Percentiles rank a stretch among this genome's conserved stretches.
Conservation (phyloP, 2,329 filamentous ascomycete genomes). For the Didymella glomerata region DNA sequence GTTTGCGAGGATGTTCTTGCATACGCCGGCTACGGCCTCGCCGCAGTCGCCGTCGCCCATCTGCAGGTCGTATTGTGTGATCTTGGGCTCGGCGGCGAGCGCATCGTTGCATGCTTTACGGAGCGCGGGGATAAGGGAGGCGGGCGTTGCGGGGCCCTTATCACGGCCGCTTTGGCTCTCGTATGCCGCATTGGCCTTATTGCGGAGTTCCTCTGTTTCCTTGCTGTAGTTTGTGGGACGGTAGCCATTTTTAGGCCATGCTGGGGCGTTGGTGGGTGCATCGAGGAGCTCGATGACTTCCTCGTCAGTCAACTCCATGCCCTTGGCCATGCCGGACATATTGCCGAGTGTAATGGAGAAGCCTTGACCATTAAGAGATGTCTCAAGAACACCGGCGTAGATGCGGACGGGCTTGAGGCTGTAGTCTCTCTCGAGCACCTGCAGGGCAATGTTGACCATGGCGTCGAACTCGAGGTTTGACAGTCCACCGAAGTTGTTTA, state of each 20-base stretch:
- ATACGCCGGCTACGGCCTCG: constrained; percentile 70
- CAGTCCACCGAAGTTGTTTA: constrained; percentile 61
- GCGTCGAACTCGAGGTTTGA: constrained; percentile 59
- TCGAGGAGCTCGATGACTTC: constrained; percentile 61
- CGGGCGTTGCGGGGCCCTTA: constrained; percentile 52
- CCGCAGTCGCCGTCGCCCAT: constrained; percentile 93
- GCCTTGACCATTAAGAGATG: constrained; percentile 64
- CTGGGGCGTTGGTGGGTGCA: constrained; percentile 60
- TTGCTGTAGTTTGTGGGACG: constrained; percentile 36
- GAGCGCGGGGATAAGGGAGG: constrained; percentile 51
- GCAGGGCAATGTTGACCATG: constrained; percentile 54
- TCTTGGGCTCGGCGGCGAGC: constrained; percentile 67
- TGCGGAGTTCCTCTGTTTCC: constrained; percentile 38
- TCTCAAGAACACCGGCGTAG: constrained; percentile 61
- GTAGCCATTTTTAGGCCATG: constrained; percentile 62
- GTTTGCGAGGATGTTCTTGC: constrained; percentile 62
- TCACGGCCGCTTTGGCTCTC: constrained; percentile 26
- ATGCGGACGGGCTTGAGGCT: constrained; percentile 59
- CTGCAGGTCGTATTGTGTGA: constrained; percentile 77
- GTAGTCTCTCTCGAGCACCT: constrained; percentile 57
- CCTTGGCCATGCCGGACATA: constrained; percentile 56
- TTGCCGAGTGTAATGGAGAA: constrained; percentile 66
- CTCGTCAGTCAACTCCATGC: constrained; percentile 49
- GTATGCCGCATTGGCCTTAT: constrained; percentile 43
- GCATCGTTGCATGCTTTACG: constrained; percentile 57